Base-by-base conservation (phyloP, 768 basidiomycete species). In the Rhizopogon roseolus region DNA sequence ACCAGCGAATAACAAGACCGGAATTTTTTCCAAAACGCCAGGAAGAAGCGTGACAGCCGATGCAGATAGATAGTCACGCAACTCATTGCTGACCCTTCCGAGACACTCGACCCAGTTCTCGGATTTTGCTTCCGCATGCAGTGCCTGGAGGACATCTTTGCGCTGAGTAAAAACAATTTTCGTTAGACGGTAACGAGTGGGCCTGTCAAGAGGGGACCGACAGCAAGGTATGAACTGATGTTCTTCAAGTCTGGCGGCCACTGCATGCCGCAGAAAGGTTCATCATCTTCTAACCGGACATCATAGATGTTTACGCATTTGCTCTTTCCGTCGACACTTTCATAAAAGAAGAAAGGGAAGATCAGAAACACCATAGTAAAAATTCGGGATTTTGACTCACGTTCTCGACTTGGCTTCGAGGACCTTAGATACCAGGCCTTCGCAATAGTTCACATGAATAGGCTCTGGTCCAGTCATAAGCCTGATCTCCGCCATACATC, bases 241-340 rank as follows among this genome's bases (percentile, higher is more conserved):
- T 84, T 80, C 3, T 76, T 68, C 45, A 98, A 82, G 62, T 94
- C 92, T 34, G 86, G 85, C 6, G 95, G 96, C 96, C 95, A 99
- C 71, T 94, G 96, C 93, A 96, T 90, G 3, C 96, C 97, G 68
- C 97, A 99, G 1, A 83, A 87, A 16, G 97, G 97, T 36, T 66
- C 73, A 11, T 79, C 79, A 65, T 99, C 97, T 52, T 90, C 85
- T n/a, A 88, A 73, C 25, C 97, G 88, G 13, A 98, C 82, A 64
- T 99, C 97, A 61, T 99, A 99, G 38, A 98, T 83, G 66, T 99
- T 99, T 56, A 95, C 73, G 66, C 97, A 99, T 72, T 84, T 85
- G 27, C 78, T 71, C 57, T 77, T 73, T 10, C 84, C 90, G 49
- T 91, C 76, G 40, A 85, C 75, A 37, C 90, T 93, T 60, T 25